A percentile compares a stretch with the other conserved stretches of the same genome.
These are phyloP conservation scores for Pseudozyma pruni DNA, from an alignment of 1,284 basidiomycete genomes.

Conservation along the genomic window DNA sequence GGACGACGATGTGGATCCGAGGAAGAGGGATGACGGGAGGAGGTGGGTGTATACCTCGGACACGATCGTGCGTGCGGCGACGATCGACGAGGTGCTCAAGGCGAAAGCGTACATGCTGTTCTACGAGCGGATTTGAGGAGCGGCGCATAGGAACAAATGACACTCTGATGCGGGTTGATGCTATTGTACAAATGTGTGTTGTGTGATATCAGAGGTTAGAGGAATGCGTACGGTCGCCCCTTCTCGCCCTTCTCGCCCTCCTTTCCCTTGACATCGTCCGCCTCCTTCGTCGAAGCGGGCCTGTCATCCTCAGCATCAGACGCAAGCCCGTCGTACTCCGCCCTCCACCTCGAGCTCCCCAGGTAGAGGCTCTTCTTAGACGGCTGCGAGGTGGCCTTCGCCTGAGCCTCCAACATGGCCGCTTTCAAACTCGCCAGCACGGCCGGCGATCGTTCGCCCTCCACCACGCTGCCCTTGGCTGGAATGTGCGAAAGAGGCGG, in stretches of 20 bases:
- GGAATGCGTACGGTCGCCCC: constrained; percentile 20
- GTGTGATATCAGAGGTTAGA: neutral
- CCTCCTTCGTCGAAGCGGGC: too few species aligned
- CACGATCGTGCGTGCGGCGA: constrained; percentile 80
- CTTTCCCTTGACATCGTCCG: neutral
- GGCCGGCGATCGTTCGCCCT: constrained; percentile 23
- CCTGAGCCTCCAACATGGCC: constrained; percentile 40
- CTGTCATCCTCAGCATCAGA: too few species aligned
- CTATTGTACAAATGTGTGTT: constrained; percentile 8
- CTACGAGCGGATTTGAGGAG: constrained; percentile 75
- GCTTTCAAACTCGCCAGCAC: constrained; percentile 28
- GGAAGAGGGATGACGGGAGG: constrained; percentile 68
- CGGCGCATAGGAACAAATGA: neutral
- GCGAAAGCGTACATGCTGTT: constrained; percentile 90
- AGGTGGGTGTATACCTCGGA: constrained; percentile 90
- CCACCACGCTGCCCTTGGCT: neutral
- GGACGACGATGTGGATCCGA: constrained; percentile 36
- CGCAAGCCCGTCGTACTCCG: constrained; percentile 10
- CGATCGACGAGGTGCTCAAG: constrained; percentile 85
- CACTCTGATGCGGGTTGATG: neutral
- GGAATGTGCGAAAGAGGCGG: neutral
- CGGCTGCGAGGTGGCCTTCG: constrained; percentile 13
- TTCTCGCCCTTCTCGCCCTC: neutral
- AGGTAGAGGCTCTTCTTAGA: constrained; percentile 34
- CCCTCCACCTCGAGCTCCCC: constrained; percentile 21